These are phyloP conservation scores for Malus fusca DNA, from an alignment of 306 rosid genomes.

Conservation along the genomic window DNA sequence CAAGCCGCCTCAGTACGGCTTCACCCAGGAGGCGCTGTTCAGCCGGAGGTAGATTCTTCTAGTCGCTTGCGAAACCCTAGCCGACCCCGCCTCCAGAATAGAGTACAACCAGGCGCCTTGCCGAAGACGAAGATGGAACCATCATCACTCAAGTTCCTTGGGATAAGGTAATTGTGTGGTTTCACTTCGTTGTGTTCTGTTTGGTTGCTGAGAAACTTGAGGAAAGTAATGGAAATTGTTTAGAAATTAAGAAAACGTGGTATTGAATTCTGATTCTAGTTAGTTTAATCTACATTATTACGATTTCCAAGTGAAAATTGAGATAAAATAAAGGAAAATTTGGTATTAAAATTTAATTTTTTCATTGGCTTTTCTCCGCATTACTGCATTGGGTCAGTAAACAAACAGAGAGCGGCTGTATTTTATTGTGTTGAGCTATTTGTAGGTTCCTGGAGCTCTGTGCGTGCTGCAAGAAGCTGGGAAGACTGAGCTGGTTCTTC, in stretches of 20 bases:
- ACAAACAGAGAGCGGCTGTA: background rate
- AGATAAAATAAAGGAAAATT: background rate
- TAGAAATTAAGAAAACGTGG: background rate
- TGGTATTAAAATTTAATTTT: background rate
- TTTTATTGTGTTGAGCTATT: background rate
- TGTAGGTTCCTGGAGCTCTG: slow-evolving; percentile 93
- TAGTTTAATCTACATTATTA: background rate
- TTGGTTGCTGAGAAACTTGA: background rate
- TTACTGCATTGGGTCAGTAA: background rate
- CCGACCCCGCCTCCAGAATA: slow-evolving; percentile 49
- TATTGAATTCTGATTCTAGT: background rate
- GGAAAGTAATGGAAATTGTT: background rate
- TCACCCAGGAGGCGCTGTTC: slow-evolving; percentile 67
- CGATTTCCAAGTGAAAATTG: background rate
- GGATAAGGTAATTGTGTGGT: slow-evolving; percentile 44
- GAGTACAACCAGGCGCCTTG: slow-evolving; percentile 75
- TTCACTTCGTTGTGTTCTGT: background rate
- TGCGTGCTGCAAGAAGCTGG: slow-evolving; percentile 92
- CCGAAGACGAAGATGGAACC: slow-evolving; percentile 53
- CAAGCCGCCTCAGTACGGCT: slow-evolving; percentile 80
- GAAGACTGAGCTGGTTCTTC: slow-evolving; percentile 64
- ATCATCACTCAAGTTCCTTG: slow-evolving; percentile 74
- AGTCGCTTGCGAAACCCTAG: slow-evolving; percentile 92
- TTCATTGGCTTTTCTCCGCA: background rate
- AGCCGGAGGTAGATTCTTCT: slow-evolving; percentile 86